Evolutionary conservation across 805 yeast genomes (phyloP), one percentile per base, ranked within the genome.

Genomic region (Candida anglica): DNA sequence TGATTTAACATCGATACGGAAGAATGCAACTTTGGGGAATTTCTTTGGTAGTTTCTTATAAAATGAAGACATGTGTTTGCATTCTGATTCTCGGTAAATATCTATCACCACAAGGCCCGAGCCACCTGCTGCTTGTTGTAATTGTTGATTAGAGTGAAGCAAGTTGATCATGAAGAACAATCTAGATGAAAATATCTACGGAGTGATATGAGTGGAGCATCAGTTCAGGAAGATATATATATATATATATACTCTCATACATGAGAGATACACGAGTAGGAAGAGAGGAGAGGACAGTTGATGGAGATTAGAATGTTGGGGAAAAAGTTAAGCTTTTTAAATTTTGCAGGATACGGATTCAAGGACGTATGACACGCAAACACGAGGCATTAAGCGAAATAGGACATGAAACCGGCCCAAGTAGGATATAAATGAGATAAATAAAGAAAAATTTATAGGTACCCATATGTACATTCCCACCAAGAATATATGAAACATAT

Each of bases 111-210:
- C 32, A 5, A 30, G 16, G 16, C 32, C 32, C 3, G 32, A 19
- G 13, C 17, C 14, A 22, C 24, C 15, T 14, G 20, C 32, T 3
- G 32, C 32, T 21, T 21, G 11, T 16, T 30, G 19, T 10, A 30
- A 20, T 22, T 30, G 32, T 11, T 30, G 19, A 13, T 30, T 30
- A 3, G 25, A 15, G 26, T 20, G 26, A 16, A 30, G 32, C 11
- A 30, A 21, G 6, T 16, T 21, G 10, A 30, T 20, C 32, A 30
- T 30, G 36, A 30, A 11, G 48, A 46, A n/a, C 36, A 32, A 15
- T 29, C 27, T 15, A 31, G 26, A n/a, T 23, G 26, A 23, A 11
- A 5, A 11, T 23, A 23, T 23, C 13, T 23, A 11, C 6, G 5
- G 26, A 14, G 6, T n/a, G 13, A 23, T 5, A 23, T n/a, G n/a